A percentile compares a stretch with the other conserved stretches of the same genome.
Conservation (phyloP, 2,329 filamentous ascomycete species). For the Polytolypa hystricis region DNA sequence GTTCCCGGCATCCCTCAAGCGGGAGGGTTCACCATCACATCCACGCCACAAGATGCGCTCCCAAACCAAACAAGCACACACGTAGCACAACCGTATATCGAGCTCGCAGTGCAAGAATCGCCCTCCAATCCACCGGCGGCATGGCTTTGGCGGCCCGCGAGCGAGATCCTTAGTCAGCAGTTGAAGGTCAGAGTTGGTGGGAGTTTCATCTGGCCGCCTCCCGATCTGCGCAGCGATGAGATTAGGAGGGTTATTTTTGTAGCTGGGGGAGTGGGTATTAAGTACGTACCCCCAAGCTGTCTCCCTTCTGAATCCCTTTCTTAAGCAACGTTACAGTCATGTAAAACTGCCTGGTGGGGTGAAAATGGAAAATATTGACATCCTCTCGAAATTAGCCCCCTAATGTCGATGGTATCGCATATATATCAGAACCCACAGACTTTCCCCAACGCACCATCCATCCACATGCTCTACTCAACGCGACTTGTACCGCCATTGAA, state of each 20-base stretch:
- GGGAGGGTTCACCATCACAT: conserved; percentile 83
- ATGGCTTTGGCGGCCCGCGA: conserved; percentile 57
- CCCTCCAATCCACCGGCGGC: conserved; percentile 60
- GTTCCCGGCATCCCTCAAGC: conserved; percentile 58
- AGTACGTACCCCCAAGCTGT: conserved; percentile 41
- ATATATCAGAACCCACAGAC: conserved; percentile 37
- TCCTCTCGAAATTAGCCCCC: conserved; percentile 39
- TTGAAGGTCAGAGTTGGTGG: conserved; percentile 66
- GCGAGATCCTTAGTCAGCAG: conserved; percentile 46
- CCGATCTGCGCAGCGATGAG: conserved; percentile 27
- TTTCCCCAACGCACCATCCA: conserved; percentile 26
- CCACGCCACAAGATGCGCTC: conserved; percentile 49
- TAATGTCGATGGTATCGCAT: conserved; percentile 61
- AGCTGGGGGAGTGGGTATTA: conserved; percentile 73
- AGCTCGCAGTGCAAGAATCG: conserved; percentile 67
- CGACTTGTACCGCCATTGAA: conserved; percentile 24
- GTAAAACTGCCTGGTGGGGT: not conserved
- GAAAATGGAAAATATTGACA: too few relatives aligned
- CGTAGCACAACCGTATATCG: conserved; percentile 49
- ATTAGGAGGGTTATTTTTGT: conserved; percentile 59
- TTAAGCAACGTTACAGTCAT: not conserved
- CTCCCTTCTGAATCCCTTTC: too few relatives aligned
- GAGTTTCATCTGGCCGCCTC: conserved; percentile 67
- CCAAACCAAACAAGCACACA: conserved; percentile 14
- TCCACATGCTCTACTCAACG: conserved; percentile 55